Evolutionary conservation across 805 yeast species (phyloP), one percentile per base, ranked within the genome.

Genomic region (Wickerhamiella sorbophila): DNA sequence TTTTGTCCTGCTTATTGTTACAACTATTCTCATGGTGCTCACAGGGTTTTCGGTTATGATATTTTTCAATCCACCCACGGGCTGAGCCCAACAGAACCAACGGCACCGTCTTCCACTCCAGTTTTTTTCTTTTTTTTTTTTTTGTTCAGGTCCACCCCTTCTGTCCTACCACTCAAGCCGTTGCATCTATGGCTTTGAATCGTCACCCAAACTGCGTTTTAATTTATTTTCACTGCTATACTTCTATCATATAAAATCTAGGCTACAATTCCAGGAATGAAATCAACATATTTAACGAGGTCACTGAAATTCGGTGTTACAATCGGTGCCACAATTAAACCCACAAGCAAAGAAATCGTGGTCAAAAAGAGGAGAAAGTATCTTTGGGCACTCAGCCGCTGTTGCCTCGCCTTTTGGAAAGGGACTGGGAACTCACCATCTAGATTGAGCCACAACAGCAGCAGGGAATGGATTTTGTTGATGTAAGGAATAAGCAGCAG

Each of bases 371-470:
- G 16, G 4, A 39, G 40, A 21, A 43, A 45, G 33, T 40, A 49
- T 17, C 27, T n/a, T 6, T 44, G 38, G 6, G 52, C 42, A 9
- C 12, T 21, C 2, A 33, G 19, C 3, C 41, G 73, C 29, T 85
- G 79, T 63, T 79, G 91, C 58, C 79, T 79, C 66, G 79, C 68
- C n/a, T 91, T 77, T 58, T 78, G 76, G 56, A 82, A 77, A 52
- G 93, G 93, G 47, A 93, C 83, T 8, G 32, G 68, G 86, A 77
- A 54, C 79, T 79, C 65, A 77, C 83, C 74, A 45, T 83, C 71
- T 49, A 95, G 96, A 61, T 79, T 79, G 65, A 87, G 75, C 97
- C 97, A 87, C 74, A 87, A 81, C 62, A 87, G 70, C 87, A 86
- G 81, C 53, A 83, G 72, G 27, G 95, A 81, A 62, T 87, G 97